Percentiles rank a stretch among this genome's conserved stretches.
phyloP scores from a whole-genome alignment of 2,329 filamentous ascomycete species.

The Aspergillus intermedius region DNA sequence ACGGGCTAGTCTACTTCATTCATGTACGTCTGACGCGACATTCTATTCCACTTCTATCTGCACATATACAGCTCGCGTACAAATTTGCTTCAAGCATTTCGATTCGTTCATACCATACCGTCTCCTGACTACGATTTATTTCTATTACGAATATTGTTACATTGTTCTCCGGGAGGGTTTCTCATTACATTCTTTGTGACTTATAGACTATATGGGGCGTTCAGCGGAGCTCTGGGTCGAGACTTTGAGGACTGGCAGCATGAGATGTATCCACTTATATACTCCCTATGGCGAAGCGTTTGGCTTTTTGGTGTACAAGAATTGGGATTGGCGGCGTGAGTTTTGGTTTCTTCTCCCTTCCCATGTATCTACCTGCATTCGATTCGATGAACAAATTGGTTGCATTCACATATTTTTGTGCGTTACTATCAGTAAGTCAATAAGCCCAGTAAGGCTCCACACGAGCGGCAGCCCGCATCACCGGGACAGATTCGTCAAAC shows the following conservation, averaged over 20 bases:
- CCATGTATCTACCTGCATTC: not conserved
- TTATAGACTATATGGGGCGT: slow-evolving; percentile 4
- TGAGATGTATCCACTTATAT: not conserved
- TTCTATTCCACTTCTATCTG: not conserved
- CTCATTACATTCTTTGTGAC: slow-evolving; percentile 10
- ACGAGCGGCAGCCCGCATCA: not conserved
- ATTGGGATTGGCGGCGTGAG: not conserved
- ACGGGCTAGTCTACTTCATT: slow-evolving; percentile 16
- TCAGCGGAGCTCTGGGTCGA: not conserved
- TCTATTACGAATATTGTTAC: slow-evolving; percentile 10
- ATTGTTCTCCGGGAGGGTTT: slow-evolving; percentile 8
- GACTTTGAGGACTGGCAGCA: not conserved
- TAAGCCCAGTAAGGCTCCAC: no score
- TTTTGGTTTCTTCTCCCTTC: not conserved
- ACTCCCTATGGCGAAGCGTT: not conserved
- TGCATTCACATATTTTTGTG: not conserved
- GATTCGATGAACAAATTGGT: not conserved
- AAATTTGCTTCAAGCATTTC: no score
- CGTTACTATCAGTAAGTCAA: no score
- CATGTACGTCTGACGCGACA: not conserved
- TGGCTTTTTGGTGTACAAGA: not conserved
- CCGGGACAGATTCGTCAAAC: not conserved
- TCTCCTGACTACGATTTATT: not conserved
- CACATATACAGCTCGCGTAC: slow-evolving; percentile 1
- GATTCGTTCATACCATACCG: slow-evolving; percentile 1